Evolutionary conservation across 2,329 filamentous ascomycete genomes (phyloP), one percentile per base, ranked within the genome.

Genomic region (Talaromyces sp.): DNA sequence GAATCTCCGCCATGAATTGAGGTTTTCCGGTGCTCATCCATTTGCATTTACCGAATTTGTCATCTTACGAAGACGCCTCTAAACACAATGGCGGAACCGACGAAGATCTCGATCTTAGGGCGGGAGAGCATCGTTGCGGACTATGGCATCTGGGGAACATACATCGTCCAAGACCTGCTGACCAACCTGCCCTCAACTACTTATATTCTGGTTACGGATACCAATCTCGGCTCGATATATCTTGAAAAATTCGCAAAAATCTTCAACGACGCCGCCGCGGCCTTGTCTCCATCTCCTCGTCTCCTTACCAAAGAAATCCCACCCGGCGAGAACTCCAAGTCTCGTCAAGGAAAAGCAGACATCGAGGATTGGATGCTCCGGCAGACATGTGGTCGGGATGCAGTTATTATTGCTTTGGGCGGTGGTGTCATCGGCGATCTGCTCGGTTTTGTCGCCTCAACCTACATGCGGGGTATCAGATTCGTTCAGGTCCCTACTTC

Each of bases 311-410:
- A 96, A 73, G 81, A 85, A 65, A 91, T 96, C 60, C 86, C 91
- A 2, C 94, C 94, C 0, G 94, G 94, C 60, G 94, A 99, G 78
- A 89, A 86, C 60, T 96, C 92, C 55, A 99, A 99, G 76, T 90
- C 89, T 64, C 85, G 94, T 63, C 87, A 91, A 72, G 97, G 92
- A 54, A 97, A 97, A 76, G 92, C 89, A 46, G 89, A 93, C 66
- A 92, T 99, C 55, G 94, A 99, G 74, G 94, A 99, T 75, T 99
- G 94, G 94, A 88, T 99, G 84, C 81, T 97, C 60, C 85, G 96
- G 67, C 86, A 88, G 53, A 77, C 77, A 87, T 99, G 94, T 77
- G 96, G 92, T 25, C 83, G 94, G 65, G 94, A 99, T 74, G 96
- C 91, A 0, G 89, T 99, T 63, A 87, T 99, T 60, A 89, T 99